Evolutionary conservation across 768 basidiomycete species (phyloP).

Genomic region (Macrolepiota dolichaula): DNA sequence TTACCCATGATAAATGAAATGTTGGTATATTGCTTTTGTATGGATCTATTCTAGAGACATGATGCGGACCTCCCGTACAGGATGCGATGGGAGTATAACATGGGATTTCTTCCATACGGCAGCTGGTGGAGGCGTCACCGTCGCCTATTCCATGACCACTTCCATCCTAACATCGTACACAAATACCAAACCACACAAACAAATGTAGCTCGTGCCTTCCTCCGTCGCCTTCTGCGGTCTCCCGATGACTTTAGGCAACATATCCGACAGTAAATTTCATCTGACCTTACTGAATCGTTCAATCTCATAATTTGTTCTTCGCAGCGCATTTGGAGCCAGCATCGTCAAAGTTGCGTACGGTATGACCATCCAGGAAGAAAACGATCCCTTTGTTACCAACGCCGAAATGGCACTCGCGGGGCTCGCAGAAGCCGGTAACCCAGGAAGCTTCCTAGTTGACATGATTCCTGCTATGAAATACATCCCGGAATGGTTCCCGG

Average conservation of each 20-base stretch:
- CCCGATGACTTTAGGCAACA: conserved; percentile 38
- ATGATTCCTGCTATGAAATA: conserved; percentile 28
- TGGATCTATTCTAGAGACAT: background rate
- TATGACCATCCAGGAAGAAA: conserved; percentile 20
- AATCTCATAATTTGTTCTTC: background rate
- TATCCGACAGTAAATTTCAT: conserved; percentile 35
- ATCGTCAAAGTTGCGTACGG: conserved; percentile 32
- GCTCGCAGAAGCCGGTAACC: conserved; percentile 22
- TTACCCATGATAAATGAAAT: conserved; percentile 48
- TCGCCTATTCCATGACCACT: too few species aligned
- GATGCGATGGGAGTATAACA: conserved; percentile 32
- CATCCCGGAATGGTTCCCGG: conserved; percentile 37
- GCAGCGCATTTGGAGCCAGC: conserved; percentile 30
- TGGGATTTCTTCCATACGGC: conserved; percentile 47
- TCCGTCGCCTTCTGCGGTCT: conserved; percentile 33
- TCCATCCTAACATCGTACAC: too few species aligned
- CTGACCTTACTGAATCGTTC: background rate
- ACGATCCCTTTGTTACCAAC: conserved; percentile 31
- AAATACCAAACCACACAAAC: conserved; percentile 5
- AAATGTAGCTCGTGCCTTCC: conserved; percentile 3
- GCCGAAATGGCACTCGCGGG: conserved; percentile 26
- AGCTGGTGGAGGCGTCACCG: too few species aligned
- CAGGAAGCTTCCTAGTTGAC: conserved; percentile 34
- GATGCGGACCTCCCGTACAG: conserved; percentile 2
- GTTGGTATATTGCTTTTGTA: conserved; percentile 26